Evolutionary conservation across 495 filamentous ascomycete species (phyloP), one percentile per base, ranked within the genome.

Genomic region (Daldinia bambusicola): DNA sequence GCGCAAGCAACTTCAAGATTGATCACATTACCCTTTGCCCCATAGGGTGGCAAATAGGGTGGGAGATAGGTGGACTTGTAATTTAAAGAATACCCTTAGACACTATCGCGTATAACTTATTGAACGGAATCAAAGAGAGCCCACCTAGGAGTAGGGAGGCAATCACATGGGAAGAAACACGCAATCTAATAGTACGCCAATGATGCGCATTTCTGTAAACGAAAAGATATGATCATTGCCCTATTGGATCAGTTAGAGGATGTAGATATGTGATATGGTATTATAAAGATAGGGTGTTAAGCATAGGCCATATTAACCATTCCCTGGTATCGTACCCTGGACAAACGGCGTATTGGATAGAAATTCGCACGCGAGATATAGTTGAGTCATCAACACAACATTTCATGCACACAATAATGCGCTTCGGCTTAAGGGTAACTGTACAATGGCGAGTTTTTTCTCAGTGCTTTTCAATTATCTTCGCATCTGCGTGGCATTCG

Each of bases 401-500:
- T 12, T 1, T 48, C 20, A 48, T 6, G 10, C 43, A 48, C 43
- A 18, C 43, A 20, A 48, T 48, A 48, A 20, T 22, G 9, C 18
- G 18, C 16, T 48, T 48, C 9, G 22, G 7, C 16, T 20, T 22
- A 12, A 48, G 18, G 18, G 18, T 48, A 12, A 20, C 2, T 48
- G 16, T 48, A 18, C 18, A 8, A 48, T 22, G 43, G 18, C 18
- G 43, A 22, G 6, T 38, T 20, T 6, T 57, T 34, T 40, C 10
- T 32, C 37, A 40, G 36, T 43, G 26, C 13, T 10, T 68, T 12
- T 30, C 32, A 20, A 37, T 48, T n/a, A 36, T 55, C 16, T 34
- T 63, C 67, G 67, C 67, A 61, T 70, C 63, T 70, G 67, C 67
- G 67, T 61, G 41, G 50, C 18, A 56, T n/a, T 31, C 22, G 31